Percentiles rank a stretch among this genome's conserved stretches.
phyloP scores from a whole-genome alignment of 1,284 basidiomycete genomes.

The Cerioporus squamosus region DNA sequence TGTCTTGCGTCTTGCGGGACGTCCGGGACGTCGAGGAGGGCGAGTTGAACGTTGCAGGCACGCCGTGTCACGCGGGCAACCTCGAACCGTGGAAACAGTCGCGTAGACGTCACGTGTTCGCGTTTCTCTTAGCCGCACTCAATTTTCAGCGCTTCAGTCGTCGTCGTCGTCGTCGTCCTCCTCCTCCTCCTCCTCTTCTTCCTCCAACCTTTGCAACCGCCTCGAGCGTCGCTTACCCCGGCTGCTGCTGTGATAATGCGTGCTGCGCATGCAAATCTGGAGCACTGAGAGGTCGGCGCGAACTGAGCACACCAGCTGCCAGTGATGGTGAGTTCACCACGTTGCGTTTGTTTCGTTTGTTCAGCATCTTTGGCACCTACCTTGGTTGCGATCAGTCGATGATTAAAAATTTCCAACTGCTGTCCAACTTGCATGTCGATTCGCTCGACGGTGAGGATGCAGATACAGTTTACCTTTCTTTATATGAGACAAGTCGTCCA shows the following conservation, averaged over 20 bases:
- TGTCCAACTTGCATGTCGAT: not conserved
- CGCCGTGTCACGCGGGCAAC: not conserved
- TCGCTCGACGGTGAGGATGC: not conserved
- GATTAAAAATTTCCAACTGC: not conserved
- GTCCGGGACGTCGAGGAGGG: not conserved
- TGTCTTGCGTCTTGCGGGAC: not conserved
- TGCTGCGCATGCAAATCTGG: too few relatives aligned
- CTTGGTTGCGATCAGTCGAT: not conserved
- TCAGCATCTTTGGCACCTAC: too few relatives aligned
- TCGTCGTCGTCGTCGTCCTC: too few relatives aligned
- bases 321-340: too few relatives aligned
- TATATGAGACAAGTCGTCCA: not conserved
- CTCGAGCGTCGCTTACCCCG: too few relatives aligned
- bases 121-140: slow-evolving; percentile 6
- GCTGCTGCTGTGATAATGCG: too few relatives aligned
- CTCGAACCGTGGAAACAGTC: slow-evolving; percentile 30
- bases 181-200: too few relatives aligned
- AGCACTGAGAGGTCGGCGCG: too few relatives aligned
- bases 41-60: not conserved
- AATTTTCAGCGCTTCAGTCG: slow-evolving; percentile 1
- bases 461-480: not conserved
- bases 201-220: too few relatives aligned
- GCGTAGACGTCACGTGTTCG: slow-evolving; percentile 26
- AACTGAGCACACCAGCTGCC: too few relatives aligned
- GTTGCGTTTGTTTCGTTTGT: too few relatives aligned